Base-by-base conservation (phyloP, 495 filamentous ascomycete species). In the Glonium stellatum region DNA sequence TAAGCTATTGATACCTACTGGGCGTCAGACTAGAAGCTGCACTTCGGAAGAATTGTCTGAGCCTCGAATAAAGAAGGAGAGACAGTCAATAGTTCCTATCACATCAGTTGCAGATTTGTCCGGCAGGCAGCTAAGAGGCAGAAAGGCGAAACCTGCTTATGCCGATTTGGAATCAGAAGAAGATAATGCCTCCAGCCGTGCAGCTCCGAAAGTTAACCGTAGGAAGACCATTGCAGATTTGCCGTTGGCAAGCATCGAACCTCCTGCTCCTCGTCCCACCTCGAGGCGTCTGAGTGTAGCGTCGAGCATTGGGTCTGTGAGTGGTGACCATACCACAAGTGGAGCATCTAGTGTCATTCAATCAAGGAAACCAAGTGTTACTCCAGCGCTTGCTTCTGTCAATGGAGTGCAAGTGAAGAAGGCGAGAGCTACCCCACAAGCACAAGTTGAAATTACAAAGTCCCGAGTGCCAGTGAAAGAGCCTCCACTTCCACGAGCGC, bases 1-100 rank as follows among this genome's bases (percentile, higher is more conserved):
- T 65, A 92, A 89, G 69, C 71, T 91, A 4, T 81, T 97, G 25
- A 87, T 96, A 51, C 93, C 93, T 1, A 74, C 73, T 10, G 75
- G 83, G 62, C 79, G 89, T 10, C 81, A 88, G 70, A 89, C 84
- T 0, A 77, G 71, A 23, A 95, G 89, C 72, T 89, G 78, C 67
- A 84, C 75, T n/a, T 77, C 80, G 5, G 85, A 92, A 65, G 90
- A 96, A 19, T 77, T 95, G 31, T 82, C 41, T 73, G 84, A 58
- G 72, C 77, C 55, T 75, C 83, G 57, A 75, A 80, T 59, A 27
- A 73, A 72, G 63, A 72, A 69, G 54, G 88, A 87, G 54, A 82
- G 87, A 5, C 83, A 87, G 61, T 78, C 80, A 18, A 79, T 22
- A 57, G 72, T 0, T 70, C 62, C 70, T 21, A 70, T 72, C 0